A percentile compares a stretch with the other conserved stretches of the same genome.
phyloP scores from a whole-genome alignment of 495 filamentous ascomycete genomes.

The Podospora appendiculata region DNA sequence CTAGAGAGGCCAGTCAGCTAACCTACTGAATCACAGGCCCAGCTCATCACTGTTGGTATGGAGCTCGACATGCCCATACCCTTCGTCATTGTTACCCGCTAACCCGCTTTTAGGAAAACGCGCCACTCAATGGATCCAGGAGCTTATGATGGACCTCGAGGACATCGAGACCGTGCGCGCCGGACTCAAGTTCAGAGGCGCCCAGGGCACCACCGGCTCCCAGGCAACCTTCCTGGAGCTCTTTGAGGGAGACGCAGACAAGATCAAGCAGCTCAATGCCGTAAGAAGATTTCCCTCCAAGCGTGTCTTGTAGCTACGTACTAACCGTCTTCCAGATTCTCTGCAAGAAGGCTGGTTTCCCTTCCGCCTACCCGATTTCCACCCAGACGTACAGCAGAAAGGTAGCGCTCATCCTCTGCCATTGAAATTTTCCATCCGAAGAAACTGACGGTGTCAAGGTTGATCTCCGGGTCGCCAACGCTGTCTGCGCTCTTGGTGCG shows the following conservation, averaged over 20 bases:
- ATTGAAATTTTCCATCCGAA: background rate
- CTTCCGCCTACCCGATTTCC: slow-evolving; percentile 61
- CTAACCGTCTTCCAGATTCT: slow-evolving; percentile 30
- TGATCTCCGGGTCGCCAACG: slow-evolving; percentile 73
- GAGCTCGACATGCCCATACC: background rate
- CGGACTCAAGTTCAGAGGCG: slow-evolving; percentile 65
- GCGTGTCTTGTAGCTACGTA: background rate
- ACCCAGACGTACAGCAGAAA: slow-evolving; percentile 65
- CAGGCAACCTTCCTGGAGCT: slow-evolving; percentile 64
- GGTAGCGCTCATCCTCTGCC: background rate
- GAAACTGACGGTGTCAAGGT: slow-evolving; percentile 45
- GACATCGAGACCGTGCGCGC: slow-evolving; percentile 69
- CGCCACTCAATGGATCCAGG: slow-evolving; percentile 72
- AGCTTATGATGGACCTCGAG: slow-evolving; percentile 79
- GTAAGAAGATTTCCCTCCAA: slow-evolving; percentile 22
- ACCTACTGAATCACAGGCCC: slow-evolving; percentile 1
- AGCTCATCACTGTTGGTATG: slow-evolving; percentile 72
- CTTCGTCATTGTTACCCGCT: too few relatives aligned
- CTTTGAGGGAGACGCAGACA: slow-evolving; percentile 72
- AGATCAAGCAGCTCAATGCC: slow-evolving; percentile 70
- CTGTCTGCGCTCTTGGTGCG: slow-evolving; percentile 72
- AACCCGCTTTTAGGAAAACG: slow-evolving; percentile 12
- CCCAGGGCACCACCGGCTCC: slow-evolving; percentile 37
- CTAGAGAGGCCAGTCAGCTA: too few relatives aligned
- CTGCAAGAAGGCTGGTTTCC: slow-evolving; percentile 79